These are phyloP conservation scores for Smittium culicis DNA, from an alignment of 371 early-diverging fungal species.

Conservation along the genomic window DNA sequence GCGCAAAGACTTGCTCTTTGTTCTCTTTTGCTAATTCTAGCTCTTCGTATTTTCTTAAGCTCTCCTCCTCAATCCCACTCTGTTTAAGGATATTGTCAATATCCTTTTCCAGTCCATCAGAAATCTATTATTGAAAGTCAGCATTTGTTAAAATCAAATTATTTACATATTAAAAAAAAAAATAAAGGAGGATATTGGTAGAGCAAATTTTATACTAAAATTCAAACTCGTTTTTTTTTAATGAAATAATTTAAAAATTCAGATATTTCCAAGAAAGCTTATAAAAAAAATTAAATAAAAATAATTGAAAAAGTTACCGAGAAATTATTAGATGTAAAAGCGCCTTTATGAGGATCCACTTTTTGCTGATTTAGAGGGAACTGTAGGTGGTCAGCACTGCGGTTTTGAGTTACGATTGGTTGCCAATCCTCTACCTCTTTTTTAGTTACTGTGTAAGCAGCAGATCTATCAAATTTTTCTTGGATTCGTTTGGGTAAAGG, in stretches of 20 bases:
- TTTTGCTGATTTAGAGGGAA: constrained; percentile 45
- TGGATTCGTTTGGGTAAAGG: constrained; percentile 70
- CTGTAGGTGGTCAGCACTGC: constrained; percentile 67
- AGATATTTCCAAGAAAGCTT: no score
- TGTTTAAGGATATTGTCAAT: constrained; percentile 49
- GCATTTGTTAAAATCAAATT: constrained; percentile 14
- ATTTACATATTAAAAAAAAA: no score
- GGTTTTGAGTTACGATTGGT: constrained; percentile 60
- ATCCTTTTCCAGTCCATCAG: constrained; percentile 59
- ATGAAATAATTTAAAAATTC: no score
- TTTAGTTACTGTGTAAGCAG: constrained; percentile 62
- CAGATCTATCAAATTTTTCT: constrained; percentile 69
- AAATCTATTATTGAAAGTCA: constrained; percentile 34
- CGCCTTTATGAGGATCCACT: constrained; percentile 5
- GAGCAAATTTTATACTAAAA: no score
- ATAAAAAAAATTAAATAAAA: background rate
- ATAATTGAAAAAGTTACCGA: background rate
- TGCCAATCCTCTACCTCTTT: constrained; percentile 77
- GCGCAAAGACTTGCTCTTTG: constrained; percentile 53
- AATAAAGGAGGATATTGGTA: no score
- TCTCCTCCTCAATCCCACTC: constrained; percentile 59
- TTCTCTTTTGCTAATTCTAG: constrained; percentile 64
- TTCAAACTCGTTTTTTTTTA: constrained; percentile 1
- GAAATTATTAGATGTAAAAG: background rate
- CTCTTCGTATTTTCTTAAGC: constrained; percentile 65